Percentiles rank a stretch among this genome's conserved stretches.
Evolutionary conservation across 805 yeast genomes (phyloP).

Genomic region (Kluyveromyces aestuarii): DNA sequence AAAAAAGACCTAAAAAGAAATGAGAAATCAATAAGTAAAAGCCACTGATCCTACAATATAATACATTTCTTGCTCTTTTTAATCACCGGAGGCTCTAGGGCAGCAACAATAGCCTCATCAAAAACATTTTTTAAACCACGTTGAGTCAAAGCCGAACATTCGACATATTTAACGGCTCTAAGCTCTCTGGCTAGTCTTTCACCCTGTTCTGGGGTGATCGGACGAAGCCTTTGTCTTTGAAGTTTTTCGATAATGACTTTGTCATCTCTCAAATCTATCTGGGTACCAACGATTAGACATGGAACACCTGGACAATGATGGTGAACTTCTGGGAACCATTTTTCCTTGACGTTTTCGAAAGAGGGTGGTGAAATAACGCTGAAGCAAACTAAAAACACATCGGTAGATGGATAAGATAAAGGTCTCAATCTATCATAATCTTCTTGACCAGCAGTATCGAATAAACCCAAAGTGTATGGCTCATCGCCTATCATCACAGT

Average conservation of each 20-base stretch:
- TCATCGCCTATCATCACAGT: conserved; percentile 96
- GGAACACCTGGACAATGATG: conserved; percentile 99
- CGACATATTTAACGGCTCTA: conserved; percentile 93
- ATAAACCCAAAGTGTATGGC: conserved; percentile 93
- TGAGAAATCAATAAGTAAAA: not conserved
- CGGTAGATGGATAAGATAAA: conserved; percentile 92
- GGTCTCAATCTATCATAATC: conserved; percentile 98
- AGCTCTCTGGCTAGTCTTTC: conserved; percentile 88
- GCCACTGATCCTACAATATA: conserved; percentile 43
- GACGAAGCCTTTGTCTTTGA: conserved; percentile 81
- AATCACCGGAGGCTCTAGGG: conserved; percentile 91
- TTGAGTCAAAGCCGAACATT: conserved; percentile 96
- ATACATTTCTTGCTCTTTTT: conserved; percentile 72
- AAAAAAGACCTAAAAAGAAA: not conserved
- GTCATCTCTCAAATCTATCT: conserved; percentile 89
- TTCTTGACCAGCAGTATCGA: conserved; percentile 99
- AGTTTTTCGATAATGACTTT: conserved; percentile 83
- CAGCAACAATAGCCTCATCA: conserved; percentile 97
- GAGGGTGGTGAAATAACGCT: conserved; percentile 95
- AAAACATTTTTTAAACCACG: conserved; percentile 95
- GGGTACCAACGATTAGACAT: conserved; percentile 94
- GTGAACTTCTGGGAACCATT: conserved; percentile 98
- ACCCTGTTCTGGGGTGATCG: conserved; percentile 80
- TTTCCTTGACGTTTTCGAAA: conserved; percentile 94
- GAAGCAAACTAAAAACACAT: conserved; percentile 91